Conservation (phyloP, 148 eudicot species). For the Rhododendron simsii region DNA sequence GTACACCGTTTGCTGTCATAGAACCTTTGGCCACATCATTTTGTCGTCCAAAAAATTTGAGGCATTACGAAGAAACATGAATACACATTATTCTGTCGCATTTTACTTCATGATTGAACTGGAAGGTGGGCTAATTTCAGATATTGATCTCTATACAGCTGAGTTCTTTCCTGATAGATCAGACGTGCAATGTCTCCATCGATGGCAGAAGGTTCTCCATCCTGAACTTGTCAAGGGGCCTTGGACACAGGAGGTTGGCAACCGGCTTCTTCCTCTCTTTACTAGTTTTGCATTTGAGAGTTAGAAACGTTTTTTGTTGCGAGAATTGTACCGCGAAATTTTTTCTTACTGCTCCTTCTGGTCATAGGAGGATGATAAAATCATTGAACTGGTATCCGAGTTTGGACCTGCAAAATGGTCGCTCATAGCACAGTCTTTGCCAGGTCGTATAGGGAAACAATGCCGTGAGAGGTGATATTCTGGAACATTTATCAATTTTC, state of each 20-base stretch:
- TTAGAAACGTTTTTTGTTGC: neutral
- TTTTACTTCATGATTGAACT: slow-evolving; percentile 4
- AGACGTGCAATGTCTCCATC: slow-evolving; percentile 92
- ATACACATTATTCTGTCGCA: neutral
- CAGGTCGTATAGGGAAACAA: slow-evolving; percentile 97
- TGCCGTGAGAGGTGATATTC: slow-evolving; percentile 82
- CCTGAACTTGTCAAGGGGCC: slow-evolving; percentile 98
- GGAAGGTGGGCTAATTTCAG: slow-evolving; percentile 5
- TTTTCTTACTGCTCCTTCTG: slow-evolving; percentile 6
- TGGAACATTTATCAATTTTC: neutral
- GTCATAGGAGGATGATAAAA: slow-evolving; percentile 83
- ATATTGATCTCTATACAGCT: slow-evolving; percentile 50
- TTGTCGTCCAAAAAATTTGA: neutral
- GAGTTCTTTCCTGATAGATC: slow-evolving; percentile 93
- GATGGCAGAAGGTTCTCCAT: slow-evolving; percentile 99
- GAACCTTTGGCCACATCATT: neutral
- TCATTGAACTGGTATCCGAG: slow-evolving; percentile 60
- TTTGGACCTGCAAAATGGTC: slow-evolving; percentile 98
- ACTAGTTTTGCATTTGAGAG: slow-evolving; percentile 1
- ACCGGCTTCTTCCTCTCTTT: neutral
- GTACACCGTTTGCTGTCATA: neutral
- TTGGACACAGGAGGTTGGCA: slow-evolving; percentile 79
- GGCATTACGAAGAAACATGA: neutral
- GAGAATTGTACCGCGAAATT: neutral
- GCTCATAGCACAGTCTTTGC: slow-evolving; percentile 79